phyloP scores from a whole-genome alignment of 306 rosid species.

The Prunus salicina region DNA sequence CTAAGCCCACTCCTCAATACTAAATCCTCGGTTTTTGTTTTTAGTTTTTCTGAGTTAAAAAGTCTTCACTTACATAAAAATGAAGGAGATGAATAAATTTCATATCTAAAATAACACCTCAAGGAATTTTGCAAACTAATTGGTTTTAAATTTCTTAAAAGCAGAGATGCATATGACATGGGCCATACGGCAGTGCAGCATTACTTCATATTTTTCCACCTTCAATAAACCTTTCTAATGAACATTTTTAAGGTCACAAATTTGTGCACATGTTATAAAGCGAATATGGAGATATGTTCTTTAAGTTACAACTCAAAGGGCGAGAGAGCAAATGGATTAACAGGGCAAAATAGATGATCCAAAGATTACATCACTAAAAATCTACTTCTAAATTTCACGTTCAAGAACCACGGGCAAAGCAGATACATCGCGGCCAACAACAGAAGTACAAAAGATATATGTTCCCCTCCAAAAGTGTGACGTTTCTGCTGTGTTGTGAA shows the following conservation, averaged over 20 bases:
- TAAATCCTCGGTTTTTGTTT: neutral
- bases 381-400: neutral
- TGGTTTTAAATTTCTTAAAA: too few relatives aligned
- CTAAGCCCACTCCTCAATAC: too few relatives aligned
- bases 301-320: too few relatives aligned
- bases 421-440: constrained; percentile 5
- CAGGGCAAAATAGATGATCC: neutral
- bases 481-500: constrained; percentile 7
- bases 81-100: neutral
- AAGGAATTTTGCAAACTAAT: too few relatives aligned
- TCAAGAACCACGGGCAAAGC: neutral
- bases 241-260: neutral
- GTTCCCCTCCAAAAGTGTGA: neutral
- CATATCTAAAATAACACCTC: neutral
- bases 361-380: constrained; percentile 9
- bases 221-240: neutral
- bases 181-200: neutral
- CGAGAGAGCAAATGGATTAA: neutral
- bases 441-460: neutral
- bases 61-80: neutral
- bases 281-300: too few relatives aligned
- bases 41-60: too few relatives aligned
- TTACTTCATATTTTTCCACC: neutral
- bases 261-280: too few relatives aligned
- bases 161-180: too few relatives aligned